Evolutionary conservation across 129 eudicot species (phyloP).

Genomic region (Sambucus nigra): DNA sequence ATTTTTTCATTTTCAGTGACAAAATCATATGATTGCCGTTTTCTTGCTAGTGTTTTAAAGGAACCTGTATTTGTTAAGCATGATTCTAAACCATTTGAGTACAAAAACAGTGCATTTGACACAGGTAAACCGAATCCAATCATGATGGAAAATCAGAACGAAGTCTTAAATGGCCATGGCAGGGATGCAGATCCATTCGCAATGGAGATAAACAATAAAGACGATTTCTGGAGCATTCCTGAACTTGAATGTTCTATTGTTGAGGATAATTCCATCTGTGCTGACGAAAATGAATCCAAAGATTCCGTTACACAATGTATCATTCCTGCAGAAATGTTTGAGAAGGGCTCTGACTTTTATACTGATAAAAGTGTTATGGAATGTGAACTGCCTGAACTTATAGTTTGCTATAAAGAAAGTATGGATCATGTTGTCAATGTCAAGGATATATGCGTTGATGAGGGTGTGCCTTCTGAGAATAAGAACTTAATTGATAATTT

Average conservation of each 20-base stretch:
- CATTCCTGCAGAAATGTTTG: slow-evolving; percentile 19
- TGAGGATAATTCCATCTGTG: slow-evolving; percentile 19
- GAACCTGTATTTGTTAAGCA: slow-evolving; percentile 5
- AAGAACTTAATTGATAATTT: slow-evolving; percentile 16
- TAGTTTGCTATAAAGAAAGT: slow-evolving; percentile 56
- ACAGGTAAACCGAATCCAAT: slow-evolving; percentile 29
- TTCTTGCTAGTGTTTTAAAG: too few relatives aligned
- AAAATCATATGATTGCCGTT: not conserved
- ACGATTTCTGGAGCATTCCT: slow-evolving; percentile 25
- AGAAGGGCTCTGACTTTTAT: slow-evolving; percentile 29
- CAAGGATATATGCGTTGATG: slow-evolving; percentile 79
- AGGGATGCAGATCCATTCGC: slow-evolving; percentile 20
- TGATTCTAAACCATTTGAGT: slow-evolving; percentile 29
- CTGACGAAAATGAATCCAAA: slow-evolving; percentile 13
- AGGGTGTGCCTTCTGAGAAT: slow-evolving; percentile 40
- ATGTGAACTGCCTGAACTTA: slow-evolving; percentile 56
- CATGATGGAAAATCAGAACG: slow-evolving; percentile 37
- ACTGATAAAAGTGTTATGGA: slow-evolving; percentile 57
- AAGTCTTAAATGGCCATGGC: not conserved
- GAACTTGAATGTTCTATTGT: slow-evolving; percentile 23
- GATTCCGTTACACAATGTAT: slow-evolving; percentile 14
- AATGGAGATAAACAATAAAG: slow-evolving; percentile 23
- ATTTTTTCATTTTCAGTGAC: not conserved
- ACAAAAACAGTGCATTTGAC: slow-evolving; percentile 30
- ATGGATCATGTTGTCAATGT: slow-evolving; percentile 45